A percentile compares a stretch with the other conserved stretches of the same genome.
phyloP scores from a whole-genome alignment of 1,139 yeast species.

The Yamadazyma kanchanaburiensis region DNA sequence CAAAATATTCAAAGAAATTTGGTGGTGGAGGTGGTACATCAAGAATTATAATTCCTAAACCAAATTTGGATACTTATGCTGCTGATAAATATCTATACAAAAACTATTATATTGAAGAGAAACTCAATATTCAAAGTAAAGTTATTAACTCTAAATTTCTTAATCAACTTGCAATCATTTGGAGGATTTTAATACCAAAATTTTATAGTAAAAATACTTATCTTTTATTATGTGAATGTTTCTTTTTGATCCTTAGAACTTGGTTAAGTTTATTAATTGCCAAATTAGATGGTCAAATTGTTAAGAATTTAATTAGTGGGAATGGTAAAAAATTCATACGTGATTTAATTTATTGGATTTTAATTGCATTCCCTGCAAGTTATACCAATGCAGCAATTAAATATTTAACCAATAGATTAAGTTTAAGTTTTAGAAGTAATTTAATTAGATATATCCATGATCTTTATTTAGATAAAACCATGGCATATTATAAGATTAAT shows the following conservation, averaged over 20 bases:
- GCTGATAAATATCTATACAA: constrained; percentile 66
- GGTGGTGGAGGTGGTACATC: constrained; percentile 34
- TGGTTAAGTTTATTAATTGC: constrained; percentile 87
- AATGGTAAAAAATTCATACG: constrained; percentile 71
- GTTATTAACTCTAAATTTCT: constrained; percentile 65
- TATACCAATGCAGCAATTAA: constrained; percentile 91
- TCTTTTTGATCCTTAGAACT: constrained; percentile 76
- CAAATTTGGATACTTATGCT: constrained; percentile 59
- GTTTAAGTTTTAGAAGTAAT: constrained; percentile 82
- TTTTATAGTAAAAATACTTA: constrained; percentile 66
- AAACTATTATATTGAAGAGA: constrained; percentile 42
- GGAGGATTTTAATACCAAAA: constrained; percentile 80
- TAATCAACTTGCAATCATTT: constrained; percentile 70
- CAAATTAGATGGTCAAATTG: constrained; percentile 87
- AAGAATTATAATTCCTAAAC: constrained; percentile 55
- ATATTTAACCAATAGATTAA: constrained; percentile 70
- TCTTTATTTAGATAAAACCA: constrained; percentile 73
- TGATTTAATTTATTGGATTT: constrained; percentile 82
- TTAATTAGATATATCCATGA: constrained; percentile 87
- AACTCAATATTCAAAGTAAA: constrained; percentile 28
- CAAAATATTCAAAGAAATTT: constrained; percentile 23
- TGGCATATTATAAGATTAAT: constrained; percentile 75
- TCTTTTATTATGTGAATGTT: constrained; percentile 66
- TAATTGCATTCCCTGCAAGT: constrained; percentile 90
- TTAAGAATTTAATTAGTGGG: constrained; percentile 82